These are phyloP conservation scores for Corchorus olitorius DNA, from an alignment of 345 rosid species.

Conservation along the genomic window DNA sequence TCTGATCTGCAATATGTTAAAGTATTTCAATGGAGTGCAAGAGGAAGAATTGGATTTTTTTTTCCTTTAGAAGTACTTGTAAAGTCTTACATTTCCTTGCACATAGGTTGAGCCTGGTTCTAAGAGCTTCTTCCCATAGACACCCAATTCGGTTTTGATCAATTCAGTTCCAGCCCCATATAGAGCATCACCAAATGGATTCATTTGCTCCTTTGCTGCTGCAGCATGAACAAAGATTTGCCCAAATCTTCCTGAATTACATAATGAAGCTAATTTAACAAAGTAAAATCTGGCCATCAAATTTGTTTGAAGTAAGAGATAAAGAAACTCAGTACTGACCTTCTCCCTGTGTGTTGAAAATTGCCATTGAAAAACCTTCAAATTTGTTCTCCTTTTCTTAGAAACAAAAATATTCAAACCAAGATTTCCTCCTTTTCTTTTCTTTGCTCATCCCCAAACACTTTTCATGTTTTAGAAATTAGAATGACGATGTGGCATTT, in stretches of 20 bases:
- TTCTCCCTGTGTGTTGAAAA: no score
- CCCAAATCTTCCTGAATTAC: background rate
- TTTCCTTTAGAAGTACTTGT: background rate
- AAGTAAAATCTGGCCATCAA: no score
- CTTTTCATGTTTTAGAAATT: no score
- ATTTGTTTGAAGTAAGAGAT: no score
- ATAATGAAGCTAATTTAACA: no score
- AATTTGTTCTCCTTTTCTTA: no score
- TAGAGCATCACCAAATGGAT: conserved; percentile 58
- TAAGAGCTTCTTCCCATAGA: conserved; percentile 56
- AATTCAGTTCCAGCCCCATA: conserved; percentile 66
- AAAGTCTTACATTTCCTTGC: conserved; percentile 65
- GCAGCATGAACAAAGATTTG: background rate
- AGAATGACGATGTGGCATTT: no score
- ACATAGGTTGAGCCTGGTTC: conserved; percentile 69
- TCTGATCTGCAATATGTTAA: conserved; percentile 46
- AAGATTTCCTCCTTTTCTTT: no score
- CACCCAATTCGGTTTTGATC: conserved; percentile 56
- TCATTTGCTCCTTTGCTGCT: background rate
- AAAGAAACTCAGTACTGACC: no score
- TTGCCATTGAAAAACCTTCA: no score
- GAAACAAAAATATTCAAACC: no score
- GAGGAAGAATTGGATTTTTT: background rate
- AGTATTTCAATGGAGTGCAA: background rate
- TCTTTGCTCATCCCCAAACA: no score